phyloP scores from a whole-genome alignment of 306 rosid genomes.

The Arachis stenosperma region DNA sequence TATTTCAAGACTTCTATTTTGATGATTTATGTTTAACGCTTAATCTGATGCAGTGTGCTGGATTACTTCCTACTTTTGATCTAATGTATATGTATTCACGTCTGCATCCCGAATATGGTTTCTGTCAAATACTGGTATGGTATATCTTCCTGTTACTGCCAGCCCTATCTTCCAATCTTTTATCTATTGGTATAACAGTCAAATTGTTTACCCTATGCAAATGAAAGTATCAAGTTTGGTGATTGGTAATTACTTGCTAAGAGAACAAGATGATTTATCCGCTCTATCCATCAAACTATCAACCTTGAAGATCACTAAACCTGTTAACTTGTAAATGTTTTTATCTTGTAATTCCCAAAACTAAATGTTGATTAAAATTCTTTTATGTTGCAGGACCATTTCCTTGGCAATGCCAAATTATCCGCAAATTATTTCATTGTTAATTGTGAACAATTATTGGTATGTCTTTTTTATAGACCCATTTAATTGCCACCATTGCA shows the following conservation, averaged over 20 bases:
- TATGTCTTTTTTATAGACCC: slow-evolving; percentile 46
- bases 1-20: slow-evolving; percentile 12
- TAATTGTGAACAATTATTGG: slow-evolving; percentile 76
- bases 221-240: slow-evolving; percentile 14
- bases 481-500: not conserved
- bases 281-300: slow-evolving; percentile 25
- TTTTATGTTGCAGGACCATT: slow-evolving; percentile 75
- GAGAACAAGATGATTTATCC: not conserved
- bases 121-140: slow-evolving; percentile 71
- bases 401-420: slow-evolving; percentile 81
- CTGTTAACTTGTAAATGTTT: slow-evolving; percentile 27
- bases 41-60: slow-evolving; percentile 70
- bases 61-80: slow-evolving; percentile 84
- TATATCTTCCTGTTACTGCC: slow-evolving; percentile 26
- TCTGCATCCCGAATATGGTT: slow-evolving; percentile 58
- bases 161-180: slow-evolving; percentile 18
- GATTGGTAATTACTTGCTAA: slow-evolving; percentile 8
- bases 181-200: slow-evolving; percentile 19
- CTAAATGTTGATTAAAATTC: slow-evolving; percentile 4
- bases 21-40: slow-evolving; percentile 41
- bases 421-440: slow-evolving; percentile 82
- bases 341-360: slow-evolving; percentile 24
- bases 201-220: slow-evolving; percentile 1
- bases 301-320: slow-evolving; percentile 9
- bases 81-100: slow-evolving; percentile 79